Evolutionary conservation across 345 rosid species (phyloP), one percentile per base, ranked within the genome.

Genomic region (Anacardium occidentale): DNA sequence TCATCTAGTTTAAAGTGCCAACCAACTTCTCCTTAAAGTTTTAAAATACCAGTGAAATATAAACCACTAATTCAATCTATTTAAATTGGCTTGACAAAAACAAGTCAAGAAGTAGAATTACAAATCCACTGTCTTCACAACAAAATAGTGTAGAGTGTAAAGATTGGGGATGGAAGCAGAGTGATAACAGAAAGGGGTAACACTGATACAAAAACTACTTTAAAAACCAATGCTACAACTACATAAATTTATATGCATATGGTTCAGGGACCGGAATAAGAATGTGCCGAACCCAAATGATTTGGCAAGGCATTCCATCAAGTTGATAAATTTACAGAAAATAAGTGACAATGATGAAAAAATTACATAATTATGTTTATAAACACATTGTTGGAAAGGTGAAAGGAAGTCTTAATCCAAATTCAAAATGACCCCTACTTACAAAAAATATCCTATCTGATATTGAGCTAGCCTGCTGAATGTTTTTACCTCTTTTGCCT

Each of bases 401-500:
- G 48, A 14, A 50, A n/a, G n/a, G n/a, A n/a, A n/a, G n/a, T n/a
- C n/a, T n/a, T n/a, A n/a, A n/a, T n/a, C n/a, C n/a, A n/a, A n/a
- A n/a, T n/a, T n/a, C n/a, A n/a, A n/a, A n/a, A n/a, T n/a, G n/a
- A n/a, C n/a, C 60, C 3, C 64, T 63, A 10, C 18, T 17, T 52
- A 29, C 4, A 25, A 47, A 10, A 15, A 17, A 37, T 55, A 68
- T 68, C 34, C 51, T 25, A 26, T 26, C 34, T 15, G 18, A 65
- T 68, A 62, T 60, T 47, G 48, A 71, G 63, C 58, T 50, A 65
- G 60, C 11, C 37, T 15, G 22, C 11, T 10, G 40, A 71, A 7
- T 66, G 61, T 45, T 29, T 69, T 76, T 63, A 89, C 97, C 93
- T 93, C 80, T 52, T 26, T 51, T 53, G 97, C 91, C 81, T 77